phyloP scores from a whole-genome alignment of 768 basidiomycete genomes.

The Rhizopogon sp. region DNA sequence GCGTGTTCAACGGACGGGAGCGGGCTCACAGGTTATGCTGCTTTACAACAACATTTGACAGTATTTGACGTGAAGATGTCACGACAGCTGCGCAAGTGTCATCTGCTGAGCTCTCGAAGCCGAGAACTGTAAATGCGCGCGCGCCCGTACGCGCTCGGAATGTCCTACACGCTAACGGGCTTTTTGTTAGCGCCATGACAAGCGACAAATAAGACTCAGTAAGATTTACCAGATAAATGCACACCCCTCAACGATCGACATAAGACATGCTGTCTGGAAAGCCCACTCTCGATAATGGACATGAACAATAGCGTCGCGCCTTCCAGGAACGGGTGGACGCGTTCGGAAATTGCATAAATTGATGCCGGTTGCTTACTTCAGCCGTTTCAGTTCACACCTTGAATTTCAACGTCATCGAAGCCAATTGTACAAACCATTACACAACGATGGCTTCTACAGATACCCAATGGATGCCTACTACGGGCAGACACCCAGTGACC shows the following conservation, averaged over 20 bases:
- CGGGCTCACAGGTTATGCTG: conserved; percentile 59
- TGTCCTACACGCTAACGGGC: background rate
- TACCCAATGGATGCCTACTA: conserved; percentile 50
- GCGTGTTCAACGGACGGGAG: background rate
- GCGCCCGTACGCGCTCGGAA: background rate
- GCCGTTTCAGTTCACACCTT: conserved; percentile 2
- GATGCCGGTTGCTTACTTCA: conserved; percentile 20
- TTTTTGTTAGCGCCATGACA: background rate
- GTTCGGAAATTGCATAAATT: too few species aligned
- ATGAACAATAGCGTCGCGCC: background rate
- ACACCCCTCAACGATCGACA: background rate
- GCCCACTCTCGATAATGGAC: background rate
- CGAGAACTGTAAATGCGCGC: conserved; percentile 57
- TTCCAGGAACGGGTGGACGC: too few species aligned
- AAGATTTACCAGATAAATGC: background rate
- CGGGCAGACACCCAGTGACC: conserved; percentile 54
- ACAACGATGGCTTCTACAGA: conserved; percentile 38
- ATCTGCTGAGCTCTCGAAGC: conserved; percentile 86
- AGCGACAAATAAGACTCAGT: background rate
- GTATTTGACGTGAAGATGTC: conserved; percentile 58
- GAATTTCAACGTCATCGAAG: too few species aligned
- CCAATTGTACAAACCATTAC: background rate
- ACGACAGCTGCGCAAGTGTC: conserved; percentile 92
- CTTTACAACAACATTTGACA: conserved; percentile 83
- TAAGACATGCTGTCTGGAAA: background rate